Conservation (phyloP, 768 basidiomycete genomes). For the Serendipita indica region DNA sequence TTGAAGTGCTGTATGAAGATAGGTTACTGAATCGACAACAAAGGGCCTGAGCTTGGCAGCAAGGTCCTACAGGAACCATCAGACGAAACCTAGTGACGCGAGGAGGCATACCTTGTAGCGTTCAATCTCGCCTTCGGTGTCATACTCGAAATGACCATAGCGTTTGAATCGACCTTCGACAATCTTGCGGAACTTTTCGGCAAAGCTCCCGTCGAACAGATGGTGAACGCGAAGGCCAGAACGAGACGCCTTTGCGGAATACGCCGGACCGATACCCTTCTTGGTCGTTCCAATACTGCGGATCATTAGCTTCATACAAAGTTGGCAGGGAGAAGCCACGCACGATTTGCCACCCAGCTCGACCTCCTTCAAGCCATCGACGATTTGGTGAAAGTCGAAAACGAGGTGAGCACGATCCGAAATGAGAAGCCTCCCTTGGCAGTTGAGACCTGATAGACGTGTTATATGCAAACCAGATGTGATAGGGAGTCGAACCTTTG, state of each 20-base stretch:
- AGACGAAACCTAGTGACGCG: neutral
- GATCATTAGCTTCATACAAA: neutral
- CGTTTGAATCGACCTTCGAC: slow-evolving; percentile 97
- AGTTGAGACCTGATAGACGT: slow-evolving; percentile 53
- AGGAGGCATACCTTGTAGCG: slow-evolving; percentile 64
- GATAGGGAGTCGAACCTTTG: slow-evolving; percentile 41
- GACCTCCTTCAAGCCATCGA: slow-evolving; percentile 95
- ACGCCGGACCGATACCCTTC: slow-evolving; percentile 96
- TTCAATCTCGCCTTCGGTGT: slow-evolving; percentile 89
- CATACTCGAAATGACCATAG: slow-evolving; percentile 95
- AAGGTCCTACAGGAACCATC: slow-evolving; percentile 37
- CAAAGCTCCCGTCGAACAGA: slow-evolving; percentile 80
- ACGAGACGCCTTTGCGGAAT: slow-evolving; percentile 92
- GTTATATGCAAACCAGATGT: neutral
- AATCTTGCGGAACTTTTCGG: slow-evolving; percentile 81
- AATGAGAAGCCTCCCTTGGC: slow-evolving; percentile 70
- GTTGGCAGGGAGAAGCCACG: slow-evolving; percentile 3
- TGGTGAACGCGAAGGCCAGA: slow-evolving; percentile 95
- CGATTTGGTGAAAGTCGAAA: slow-evolving; percentile 99
- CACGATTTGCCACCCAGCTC: slow-evolving; percentile 84
- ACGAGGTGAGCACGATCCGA: slow-evolving; percentile 96
- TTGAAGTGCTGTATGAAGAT: slow-evolving; percentile 65
- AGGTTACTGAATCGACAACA: slow-evolving; percentile 77
- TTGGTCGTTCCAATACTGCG: slow-evolving; percentile 90
- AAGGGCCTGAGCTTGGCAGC: slow-evolving; percentile 75